Conservation (phyloP, 2,329 filamentous ascomycete genomes). For the Arthrobotrys musiformis region DNA sequence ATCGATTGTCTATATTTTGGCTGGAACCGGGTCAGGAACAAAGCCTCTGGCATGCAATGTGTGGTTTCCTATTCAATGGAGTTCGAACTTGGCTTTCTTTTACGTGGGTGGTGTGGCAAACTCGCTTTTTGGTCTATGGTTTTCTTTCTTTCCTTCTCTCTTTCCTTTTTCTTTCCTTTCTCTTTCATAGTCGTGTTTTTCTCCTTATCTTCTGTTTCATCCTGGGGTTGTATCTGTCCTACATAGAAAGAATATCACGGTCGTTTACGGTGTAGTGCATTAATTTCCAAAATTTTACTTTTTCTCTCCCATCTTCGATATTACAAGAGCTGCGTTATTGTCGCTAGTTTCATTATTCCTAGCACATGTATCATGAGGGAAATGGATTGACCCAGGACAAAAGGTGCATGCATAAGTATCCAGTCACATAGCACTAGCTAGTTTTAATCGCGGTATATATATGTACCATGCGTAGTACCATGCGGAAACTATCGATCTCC, state of each 20-base stretch:
- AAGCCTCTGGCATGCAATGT: neutral
- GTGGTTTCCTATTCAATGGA: constrained; percentile 21
- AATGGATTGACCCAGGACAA: constrained; percentile 8
- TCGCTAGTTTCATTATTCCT: constrained; percentile 16
- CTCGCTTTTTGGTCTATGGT: neutral
- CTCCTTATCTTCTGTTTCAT: neutral
- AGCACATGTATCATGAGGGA: constrained; percentile 26
- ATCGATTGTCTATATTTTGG: constrained; percentile 34
- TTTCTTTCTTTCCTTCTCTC: neutral
- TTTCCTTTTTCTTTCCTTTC: no score
- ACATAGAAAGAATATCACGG: constrained; percentile 1
- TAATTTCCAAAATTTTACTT: constrained; percentile 10
- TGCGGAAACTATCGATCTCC: neutral
- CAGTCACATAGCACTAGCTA: constrained; percentile 27
- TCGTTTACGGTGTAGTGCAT: constrained; percentile 21
- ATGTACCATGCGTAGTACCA: neutral
- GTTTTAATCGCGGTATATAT: constrained; percentile 9
- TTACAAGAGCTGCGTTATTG: neutral
- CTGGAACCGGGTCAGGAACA: neutral
- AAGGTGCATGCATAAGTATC: constrained; percentile 7
- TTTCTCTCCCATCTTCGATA: constrained; percentile 5
- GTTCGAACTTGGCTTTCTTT: constrained; percentile 19
- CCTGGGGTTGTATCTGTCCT: neutral
- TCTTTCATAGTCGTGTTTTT: neutral
- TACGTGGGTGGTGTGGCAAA: constrained; percentile 21